Conservation (phyloP, 306 rosid genomes). For the Rubus idaeus region DNA sequence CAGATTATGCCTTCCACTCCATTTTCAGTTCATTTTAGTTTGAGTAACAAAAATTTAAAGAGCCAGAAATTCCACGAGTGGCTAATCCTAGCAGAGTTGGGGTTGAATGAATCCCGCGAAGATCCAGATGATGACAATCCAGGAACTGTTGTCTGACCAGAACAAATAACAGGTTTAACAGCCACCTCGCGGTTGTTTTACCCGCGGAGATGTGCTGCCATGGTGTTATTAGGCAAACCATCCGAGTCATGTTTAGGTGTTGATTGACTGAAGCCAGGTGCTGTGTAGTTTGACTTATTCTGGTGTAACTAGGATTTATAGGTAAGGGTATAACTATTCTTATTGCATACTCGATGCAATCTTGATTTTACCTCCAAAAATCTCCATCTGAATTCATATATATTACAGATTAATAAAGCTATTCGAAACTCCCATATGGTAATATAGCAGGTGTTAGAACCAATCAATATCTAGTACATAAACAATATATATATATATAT, state of each 20-base stretch:
- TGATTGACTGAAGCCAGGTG: neutral
- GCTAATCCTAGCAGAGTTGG: constrained; percentile 51
- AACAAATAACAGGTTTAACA: neutral
- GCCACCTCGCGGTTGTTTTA: neutral
- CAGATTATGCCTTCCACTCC: neutral
- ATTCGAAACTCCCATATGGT: no score
- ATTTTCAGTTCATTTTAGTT: neutral
- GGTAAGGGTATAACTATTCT: no score
- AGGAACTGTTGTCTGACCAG: constrained; percentile 28
- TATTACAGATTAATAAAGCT: no score
- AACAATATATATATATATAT: no score
- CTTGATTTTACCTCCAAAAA: no score
- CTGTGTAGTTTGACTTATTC: neutral
- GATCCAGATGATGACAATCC: constrained; percentile 48
- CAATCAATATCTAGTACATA: no score
- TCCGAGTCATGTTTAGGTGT: neutral
- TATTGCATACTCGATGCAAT: no score
- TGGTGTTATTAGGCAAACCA: neutral
- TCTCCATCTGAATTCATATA: no score
- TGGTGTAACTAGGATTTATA: no score
- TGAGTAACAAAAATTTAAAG: neutral
- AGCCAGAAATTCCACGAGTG: constrained; percentile 38
- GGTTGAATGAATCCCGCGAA: constrained; percentile 42
- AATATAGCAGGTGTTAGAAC: no score
- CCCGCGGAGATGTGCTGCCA: neutral